Evolutionary conservation across 139 green algal genomes (phyloP).

Genomic region (Gonium pectorale): DNA sequence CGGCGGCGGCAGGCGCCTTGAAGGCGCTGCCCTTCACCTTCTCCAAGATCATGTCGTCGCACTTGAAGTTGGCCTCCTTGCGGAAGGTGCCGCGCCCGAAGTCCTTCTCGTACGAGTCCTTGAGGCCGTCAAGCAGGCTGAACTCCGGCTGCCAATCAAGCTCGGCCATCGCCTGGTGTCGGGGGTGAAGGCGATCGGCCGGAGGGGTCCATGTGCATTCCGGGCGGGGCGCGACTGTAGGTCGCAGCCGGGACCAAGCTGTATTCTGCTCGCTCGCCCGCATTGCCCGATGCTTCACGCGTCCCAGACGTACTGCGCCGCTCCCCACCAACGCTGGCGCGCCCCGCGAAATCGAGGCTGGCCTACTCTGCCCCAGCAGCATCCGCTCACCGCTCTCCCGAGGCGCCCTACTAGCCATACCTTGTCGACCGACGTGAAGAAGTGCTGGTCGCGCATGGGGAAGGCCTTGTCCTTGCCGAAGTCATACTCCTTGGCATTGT

Average conservation of each 20-base stretch:
- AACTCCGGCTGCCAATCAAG: constrained; percentile 94
- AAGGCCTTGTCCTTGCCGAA: constrained; percentile 95
- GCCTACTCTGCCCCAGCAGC: too few species aligned
- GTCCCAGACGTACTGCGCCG: too few species aligned
- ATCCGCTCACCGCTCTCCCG: too few species aligned
- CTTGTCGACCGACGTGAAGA: constrained; percentile 96
- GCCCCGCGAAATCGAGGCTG: too few species aligned
- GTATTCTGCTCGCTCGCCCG: too few species aligned
- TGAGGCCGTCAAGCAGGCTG: constrained; percentile 89
- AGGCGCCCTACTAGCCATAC: constrained; percentile 26
- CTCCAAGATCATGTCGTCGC: constrained; percentile 92
- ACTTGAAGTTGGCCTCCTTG: constrained; percentile 92
- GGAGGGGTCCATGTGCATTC: too few species aligned
- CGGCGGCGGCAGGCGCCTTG: neutral
- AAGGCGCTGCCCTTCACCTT: constrained; percentile 50
- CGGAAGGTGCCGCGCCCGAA: constrained; percentile 92
- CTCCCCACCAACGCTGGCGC: too few species aligned
- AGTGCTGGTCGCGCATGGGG: constrained; percentile 97
- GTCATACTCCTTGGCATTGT: constrained; percentile 96
- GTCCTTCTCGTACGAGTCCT: constrained; percentile 93
- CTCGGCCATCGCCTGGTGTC: constrained; percentile 75
- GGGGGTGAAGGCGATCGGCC: too few species aligned
- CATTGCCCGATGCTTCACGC: too few species aligned
- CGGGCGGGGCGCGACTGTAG: too few species aligned
- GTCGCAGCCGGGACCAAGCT: too few species aligned